These are phyloP conservation scores for Phytopythium kandeliae DNA, from an alignment of 352 stramenopile species.

Conservation along the genomic window DNA sequence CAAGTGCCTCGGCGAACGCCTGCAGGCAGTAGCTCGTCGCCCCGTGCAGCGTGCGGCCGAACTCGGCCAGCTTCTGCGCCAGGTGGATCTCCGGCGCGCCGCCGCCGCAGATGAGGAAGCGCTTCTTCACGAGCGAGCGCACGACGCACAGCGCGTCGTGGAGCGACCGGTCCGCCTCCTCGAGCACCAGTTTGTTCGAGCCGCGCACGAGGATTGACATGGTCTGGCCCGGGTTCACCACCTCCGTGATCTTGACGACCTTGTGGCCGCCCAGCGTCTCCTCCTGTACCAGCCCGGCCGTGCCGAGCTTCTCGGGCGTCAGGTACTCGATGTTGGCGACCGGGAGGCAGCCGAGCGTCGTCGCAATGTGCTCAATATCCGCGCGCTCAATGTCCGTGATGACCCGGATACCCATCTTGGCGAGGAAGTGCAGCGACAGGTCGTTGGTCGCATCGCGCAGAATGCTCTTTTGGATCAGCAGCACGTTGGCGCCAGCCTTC, in stretches of 20 bases:
- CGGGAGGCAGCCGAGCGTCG: constrained; percentile 93
- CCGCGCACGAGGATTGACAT: constrained; percentile 98
- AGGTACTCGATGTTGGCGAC: constrained; percentile 98
- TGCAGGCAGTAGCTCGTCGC: constrained; percentile 96
- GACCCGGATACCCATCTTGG: constrained; percentile 99
- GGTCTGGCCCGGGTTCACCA: constrained; percentile 93
- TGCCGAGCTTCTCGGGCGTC: constrained; percentile 95
- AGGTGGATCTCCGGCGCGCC: constrained; percentile 97
- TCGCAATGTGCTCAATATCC: constrained; percentile 99
- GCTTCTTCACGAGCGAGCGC: constrained; percentile 97
- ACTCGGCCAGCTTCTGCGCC: constrained; percentile 91
- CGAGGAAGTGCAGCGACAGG: constrained; percentile 98
- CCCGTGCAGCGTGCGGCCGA: constrained; percentile 90
- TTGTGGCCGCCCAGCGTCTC: constrained; percentile 95
- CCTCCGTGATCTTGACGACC: constrained; percentile 99
- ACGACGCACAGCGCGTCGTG: constrained; percentile 99
- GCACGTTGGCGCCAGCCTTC: constrained; percentile 97
- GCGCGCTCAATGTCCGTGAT: constrained; percentile 98
- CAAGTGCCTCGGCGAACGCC: constrained; percentile 96
- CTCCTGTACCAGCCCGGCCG: constrained; percentile 94
- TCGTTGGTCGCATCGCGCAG: constrained; percentile 99
- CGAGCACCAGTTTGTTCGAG: constrained; percentile 98
- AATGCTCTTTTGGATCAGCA: constrained; percentile 99
- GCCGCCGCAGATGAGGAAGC: constrained; percentile 97
- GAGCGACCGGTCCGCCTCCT: constrained; percentile 97